Conservation (phyloP, 164 flowering plant genomes). For the Saururus chinensis region DNA sequence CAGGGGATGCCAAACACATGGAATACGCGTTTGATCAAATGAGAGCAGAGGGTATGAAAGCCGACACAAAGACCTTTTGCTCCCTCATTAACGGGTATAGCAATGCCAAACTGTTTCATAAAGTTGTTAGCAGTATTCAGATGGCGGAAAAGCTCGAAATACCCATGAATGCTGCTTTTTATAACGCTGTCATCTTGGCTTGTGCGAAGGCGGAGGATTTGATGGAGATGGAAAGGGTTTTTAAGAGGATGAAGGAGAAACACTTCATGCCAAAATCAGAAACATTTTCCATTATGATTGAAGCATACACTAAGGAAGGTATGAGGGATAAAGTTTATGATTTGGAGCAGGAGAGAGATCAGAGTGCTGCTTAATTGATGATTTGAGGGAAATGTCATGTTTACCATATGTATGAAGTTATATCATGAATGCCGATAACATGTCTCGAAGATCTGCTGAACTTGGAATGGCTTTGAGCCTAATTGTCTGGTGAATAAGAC, state of each 20-base stretch:
- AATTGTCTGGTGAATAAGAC: too few species aligned
- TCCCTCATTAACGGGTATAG: slow-evolving; percentile 86
- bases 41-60: slow-evolving; percentile 83
- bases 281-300: slow-evolving; percentile 65
- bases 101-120: slow-evolving; percentile 75
- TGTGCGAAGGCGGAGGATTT: slow-evolving; percentile 88
- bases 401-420: too few species aligned
- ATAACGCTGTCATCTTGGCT: slow-evolving; percentile 74
- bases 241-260: slow-evolving; percentile 64
- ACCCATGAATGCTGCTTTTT: slow-evolving; percentile 64
- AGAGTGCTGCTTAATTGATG: slow-evolving; percentile 14
- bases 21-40: slow-evolving; percentile 90
- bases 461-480: too few species aligned
- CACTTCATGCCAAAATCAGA: slow-evolving; percentile 37
- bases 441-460: too few species aligned
- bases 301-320: slow-evolving; percentile 71
- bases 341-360: slow-evolving; percentile 55
- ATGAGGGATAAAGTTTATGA: slow-evolving; percentile 74
- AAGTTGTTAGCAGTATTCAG: slow-evolving; percentile 61
- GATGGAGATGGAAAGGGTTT: slow-evolving; percentile 94
- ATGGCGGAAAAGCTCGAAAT: slow-evolving; percentile 82
- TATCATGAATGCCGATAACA: too few species aligned
- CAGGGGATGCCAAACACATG: slow-evolving; percentile 84
- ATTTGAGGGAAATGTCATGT: slow-evolving; percentile 2
- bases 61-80: slow-evolving; percentile 87